Evolutionary conservation across 2,329 filamentous ascomycete species (phyloP).

Genomic region (Aschersonia sp.): DNA sequence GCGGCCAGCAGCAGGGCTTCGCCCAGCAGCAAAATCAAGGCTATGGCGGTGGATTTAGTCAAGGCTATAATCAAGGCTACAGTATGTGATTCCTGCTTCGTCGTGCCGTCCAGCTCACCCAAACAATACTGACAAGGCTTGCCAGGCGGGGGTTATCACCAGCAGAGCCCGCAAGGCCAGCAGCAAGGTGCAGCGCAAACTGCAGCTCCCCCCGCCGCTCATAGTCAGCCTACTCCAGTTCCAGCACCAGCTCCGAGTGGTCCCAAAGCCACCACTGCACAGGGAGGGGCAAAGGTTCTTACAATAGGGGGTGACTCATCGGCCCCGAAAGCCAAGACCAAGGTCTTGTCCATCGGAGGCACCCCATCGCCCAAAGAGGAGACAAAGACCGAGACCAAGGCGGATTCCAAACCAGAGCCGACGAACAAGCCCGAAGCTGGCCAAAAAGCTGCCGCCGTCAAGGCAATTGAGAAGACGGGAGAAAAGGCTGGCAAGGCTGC

Average conservation of each 20-base stretch:
- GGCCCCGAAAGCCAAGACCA: constrained; percentile 37
- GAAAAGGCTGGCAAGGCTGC: constrained; percentile 34
- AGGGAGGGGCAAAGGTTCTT: constrained; percentile 47
- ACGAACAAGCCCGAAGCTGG: constrained; percentile 49
- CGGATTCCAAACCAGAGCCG: constrained; percentile 35
- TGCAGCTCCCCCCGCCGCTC: neutral
- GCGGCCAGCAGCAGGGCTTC: constrained; percentile 28
- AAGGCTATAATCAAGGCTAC: constrained; percentile 33
- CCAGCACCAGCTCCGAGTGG: constrained; percentile 22
- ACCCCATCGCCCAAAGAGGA: constrained; percentile 19
- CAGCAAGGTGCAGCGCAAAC: constrained; percentile 23
- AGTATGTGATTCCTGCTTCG: constrained; percentile 12
- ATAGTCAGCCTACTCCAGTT: neutral
- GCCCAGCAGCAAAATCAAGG: constrained; percentile 34
- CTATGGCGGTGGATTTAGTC: constrained; percentile 35
- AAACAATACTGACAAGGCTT: too few species aligned
- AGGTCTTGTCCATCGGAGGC: constrained; percentile 29
- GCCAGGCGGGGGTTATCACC: constrained; percentile 35
- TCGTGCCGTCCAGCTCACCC: too few species aligned
- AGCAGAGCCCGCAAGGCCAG: constrained; percentile 34
- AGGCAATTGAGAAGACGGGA: constrained; percentile 85
- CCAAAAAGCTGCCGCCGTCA: constrained; percentile 71
- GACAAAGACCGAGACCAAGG: constrained; percentile 26
- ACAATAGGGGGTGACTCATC: constrained; percentile 50
- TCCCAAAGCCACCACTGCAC: constrained; percentile 29